Evolutionary conservation across 2,329 filamentous ascomycete species (phyloP).

Genomic region (Pseudocercospora macadamiae): DNA sequence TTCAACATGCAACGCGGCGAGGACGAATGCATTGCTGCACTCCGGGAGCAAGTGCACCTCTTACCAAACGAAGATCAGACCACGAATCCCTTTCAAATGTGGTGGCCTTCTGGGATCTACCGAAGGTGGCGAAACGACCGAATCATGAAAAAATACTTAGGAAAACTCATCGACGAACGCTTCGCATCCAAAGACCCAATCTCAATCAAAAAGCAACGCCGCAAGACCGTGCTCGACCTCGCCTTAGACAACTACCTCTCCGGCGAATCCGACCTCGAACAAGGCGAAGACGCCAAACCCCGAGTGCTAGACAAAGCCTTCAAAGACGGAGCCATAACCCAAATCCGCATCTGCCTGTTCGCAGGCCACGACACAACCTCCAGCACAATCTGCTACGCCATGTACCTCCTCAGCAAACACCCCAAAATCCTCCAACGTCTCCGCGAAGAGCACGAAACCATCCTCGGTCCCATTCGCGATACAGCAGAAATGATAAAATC

Average conservation of each 20-base stretch:
- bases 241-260: conserved; percentile 41
- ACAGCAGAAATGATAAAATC: conserved; percentile 40
- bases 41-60: conserved; percentile 39
- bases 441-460: conserved; percentile 52
- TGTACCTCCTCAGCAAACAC: conserved; percentile 42
- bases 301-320: conserved; percentile 38
- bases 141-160: conserved; percentile 30
- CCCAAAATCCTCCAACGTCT: conserved; percentile 39
- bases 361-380: conserved; percentile 47
- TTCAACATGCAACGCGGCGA: conserved; percentile 41
- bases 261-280: conserved; percentile 12
- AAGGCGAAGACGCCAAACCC: conserved; percentile 11
- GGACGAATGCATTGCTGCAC: conserved; percentile 42
- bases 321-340: conserved; percentile 35
- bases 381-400: conserved; percentile 37
- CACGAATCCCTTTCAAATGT: conserved; percentile 23
- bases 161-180: conserved; percentile 38
- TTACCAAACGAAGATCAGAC: conserved; percentile 23
- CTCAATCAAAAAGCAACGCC: conserved; percentile 28
- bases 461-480: conserved; percentile 45
- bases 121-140: conserved; percentile 29
- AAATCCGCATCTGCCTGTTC: conserved; percentile 44
- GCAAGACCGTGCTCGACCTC: conserved; percentile 34
- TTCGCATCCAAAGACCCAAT: conserved; percentile 34
- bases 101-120: conserved; percentile 25